Evolutionary conservation across 495 filamentous ascomycete species (phyloP).

Genomic region (Sphaerosporella brunnea): DNA sequence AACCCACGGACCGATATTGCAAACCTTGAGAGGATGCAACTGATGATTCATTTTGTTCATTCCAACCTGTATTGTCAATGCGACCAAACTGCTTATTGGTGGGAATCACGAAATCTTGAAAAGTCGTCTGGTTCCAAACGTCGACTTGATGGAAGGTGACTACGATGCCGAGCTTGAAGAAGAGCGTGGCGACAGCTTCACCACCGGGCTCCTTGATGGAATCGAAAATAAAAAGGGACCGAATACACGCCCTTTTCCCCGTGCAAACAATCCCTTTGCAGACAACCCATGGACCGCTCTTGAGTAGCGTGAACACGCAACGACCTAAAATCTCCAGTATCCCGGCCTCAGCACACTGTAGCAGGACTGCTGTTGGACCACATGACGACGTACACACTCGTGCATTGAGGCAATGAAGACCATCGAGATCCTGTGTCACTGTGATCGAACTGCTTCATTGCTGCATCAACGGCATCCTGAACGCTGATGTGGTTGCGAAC

Average conservation of each 20-base stretch:
- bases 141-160: conserved; percentile 62
- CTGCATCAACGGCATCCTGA: conserved; percentile 38
- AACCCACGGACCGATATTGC: too few relatives aligned
- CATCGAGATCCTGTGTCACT: conserved; percentile 53
- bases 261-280: too few relatives aligned
- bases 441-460: conserved; percentile 34
- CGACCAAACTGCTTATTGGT: conserved; percentile 37
- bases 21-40: too few relatives aligned
- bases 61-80: background rate
- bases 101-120: conserved; percentile 48
- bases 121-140: conserved; percentile 59
- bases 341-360: conserved; percentile 54
- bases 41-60: too few relatives aligned
- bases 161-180: conserved; percentile 62
- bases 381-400: conserved; percentile 64
- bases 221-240: too few relatives aligned
- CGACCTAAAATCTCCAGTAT: too few relatives aligned
- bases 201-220: too few relatives aligned
- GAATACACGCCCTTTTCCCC: too few relatives aligned
- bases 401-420: conserved; percentile 64
- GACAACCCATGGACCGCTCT: too few relatives aligned
- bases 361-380: too few relatives aligned
- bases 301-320: too few relatives aligned
- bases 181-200: conserved; percentile 53
- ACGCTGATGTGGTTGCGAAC: conserved; percentile 50